These are phyloP conservation scores for Peterozyma xylosa DNA, from an alignment of 805 yeast species.

Conservation along the genomic window DNA sequence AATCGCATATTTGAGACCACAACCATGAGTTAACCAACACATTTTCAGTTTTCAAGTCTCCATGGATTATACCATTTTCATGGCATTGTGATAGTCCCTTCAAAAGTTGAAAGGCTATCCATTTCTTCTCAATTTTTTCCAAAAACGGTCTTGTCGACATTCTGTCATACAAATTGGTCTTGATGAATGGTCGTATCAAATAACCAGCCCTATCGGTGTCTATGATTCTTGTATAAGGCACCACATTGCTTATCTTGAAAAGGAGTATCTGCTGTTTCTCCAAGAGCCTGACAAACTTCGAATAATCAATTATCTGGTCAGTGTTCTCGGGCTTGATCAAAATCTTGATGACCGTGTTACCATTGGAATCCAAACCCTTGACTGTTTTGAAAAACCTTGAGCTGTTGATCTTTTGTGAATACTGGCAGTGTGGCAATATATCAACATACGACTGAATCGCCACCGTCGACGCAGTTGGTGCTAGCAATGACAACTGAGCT, in stretches of 20 bases:
- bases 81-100: slow-evolving; percentile 62
- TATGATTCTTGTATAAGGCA: slow-evolving; percentile 66
- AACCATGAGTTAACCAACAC: slow-evolving; percentile 82
- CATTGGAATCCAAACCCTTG: slow-evolving; percentile 67
- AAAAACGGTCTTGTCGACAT: slow-evolving; percentile 82
- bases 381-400: slow-evolving; percentile 83
- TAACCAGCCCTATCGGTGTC: slow-evolving; percentile 93
- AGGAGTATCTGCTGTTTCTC: slow-evolving; percentile 31
- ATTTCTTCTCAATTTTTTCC: slow-evolving; percentile 70
- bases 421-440: slow-evolving; percentile 68
- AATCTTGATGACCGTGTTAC: slow-evolving; percentile 70
- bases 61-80: slow-evolving; percentile 57
- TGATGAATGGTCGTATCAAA: slow-evolving; percentile 72
- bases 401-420: slow-evolving; percentile 66
- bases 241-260: slow-evolving; percentile 47
- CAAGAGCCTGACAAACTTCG: slow-evolving; percentile 18
- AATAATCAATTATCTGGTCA: slow-evolving; percentile 26
- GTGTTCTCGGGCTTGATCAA: slow-evolving; percentile 61
- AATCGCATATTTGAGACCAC: slow-evolving; percentile 78
- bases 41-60: slow-evolving; percentile 90
- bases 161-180: slow-evolving; percentile 80
- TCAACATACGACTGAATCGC: slow-evolving; percentile 87
- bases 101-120: slow-evolving; percentile 78
- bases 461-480: slow-evolving; percentile 89
- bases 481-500: slow-evolving; percentile 72